A percentile compares a stretch with the other conserved stretches of the same genome.
These are phyloP conservation scores for Erodium trifolium DNA, from an alignment of 441 rosid genomes.

Conservation along the genomic window DNA sequence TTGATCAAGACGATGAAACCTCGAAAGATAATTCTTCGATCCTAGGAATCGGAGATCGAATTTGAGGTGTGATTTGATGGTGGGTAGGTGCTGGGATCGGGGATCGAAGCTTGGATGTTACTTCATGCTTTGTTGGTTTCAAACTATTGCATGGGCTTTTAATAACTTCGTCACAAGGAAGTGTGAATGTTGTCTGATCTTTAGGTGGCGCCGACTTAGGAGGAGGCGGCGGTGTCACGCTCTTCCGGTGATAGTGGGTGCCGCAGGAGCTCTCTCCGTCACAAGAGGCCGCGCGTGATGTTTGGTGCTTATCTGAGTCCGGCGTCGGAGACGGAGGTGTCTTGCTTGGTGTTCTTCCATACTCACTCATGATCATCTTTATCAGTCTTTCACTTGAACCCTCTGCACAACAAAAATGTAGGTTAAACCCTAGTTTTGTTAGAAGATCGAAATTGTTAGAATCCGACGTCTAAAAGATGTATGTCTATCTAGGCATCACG, in stretches of 20 bases:
- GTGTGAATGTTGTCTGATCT: not conserved
- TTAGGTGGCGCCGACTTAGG: not conserved
- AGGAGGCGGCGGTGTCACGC: not conserved
- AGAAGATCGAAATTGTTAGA: too few relatives aligned
- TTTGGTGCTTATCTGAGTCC: not conserved
- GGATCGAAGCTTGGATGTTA: too few relatives aligned
- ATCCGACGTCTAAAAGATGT: too few relatives aligned
- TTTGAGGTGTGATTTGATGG: too few relatives aligned
- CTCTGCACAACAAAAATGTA: not conserved
- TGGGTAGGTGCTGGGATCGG: too few relatives aligned
- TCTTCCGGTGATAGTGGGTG: not conserved
- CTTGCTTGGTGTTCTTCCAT: not conserved
- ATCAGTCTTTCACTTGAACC: not conserved
- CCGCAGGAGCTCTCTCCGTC: too few relatives aligned
- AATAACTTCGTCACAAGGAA: not conserved
- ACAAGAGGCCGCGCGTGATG: not conserved
- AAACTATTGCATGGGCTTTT: too few relatives aligned
- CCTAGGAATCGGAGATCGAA: too few relatives aligned
- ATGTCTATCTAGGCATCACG: too few relatives aligned
- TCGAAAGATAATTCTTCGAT: too few relatives aligned
- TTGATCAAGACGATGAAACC: too few relatives aligned
- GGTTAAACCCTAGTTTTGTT: not conserved
- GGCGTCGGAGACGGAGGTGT: not conserved
- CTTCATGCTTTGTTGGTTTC: too few relatives aligned
- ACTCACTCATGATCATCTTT: not conserved